phyloP scores from a whole-genome alignment of 306 rosid genomes.

The Crotalaria pallida region DNA sequence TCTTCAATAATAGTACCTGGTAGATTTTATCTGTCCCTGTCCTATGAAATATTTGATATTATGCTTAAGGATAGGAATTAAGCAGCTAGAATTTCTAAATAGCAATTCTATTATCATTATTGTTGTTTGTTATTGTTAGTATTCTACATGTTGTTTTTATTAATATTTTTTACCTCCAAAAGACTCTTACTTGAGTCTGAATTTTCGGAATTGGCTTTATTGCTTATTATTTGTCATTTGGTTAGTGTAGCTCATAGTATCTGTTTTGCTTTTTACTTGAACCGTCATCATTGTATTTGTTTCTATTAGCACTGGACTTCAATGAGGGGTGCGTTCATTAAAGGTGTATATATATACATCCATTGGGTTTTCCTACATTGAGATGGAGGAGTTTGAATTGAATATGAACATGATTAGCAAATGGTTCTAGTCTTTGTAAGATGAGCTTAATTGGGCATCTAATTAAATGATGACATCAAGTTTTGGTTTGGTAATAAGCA shows the following conservation, averaged over 20 bases:
- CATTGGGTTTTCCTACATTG: background rate
- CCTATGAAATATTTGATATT: background rate
- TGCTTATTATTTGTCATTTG: slow-evolving; percentile 4
- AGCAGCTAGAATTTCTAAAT: background rate
- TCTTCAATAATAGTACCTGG: background rate
- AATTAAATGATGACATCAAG: slow-evolving; percentile 12
- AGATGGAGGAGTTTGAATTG: background rate
- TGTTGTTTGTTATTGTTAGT: background rate
- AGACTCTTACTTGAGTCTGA: background rate
- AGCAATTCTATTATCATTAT: background rate
- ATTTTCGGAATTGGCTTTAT: background rate
- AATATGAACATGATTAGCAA: slow-evolving; percentile 2
- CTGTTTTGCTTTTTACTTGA: background rate
- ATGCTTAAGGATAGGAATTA: background rate
- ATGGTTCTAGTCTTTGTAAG: slow-evolving; percentile 1
- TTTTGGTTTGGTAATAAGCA: background rate
- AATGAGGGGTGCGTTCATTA: slow-evolving; percentile 1
- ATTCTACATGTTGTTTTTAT: no score
- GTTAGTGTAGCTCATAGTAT: slow-evolving; percentile 10
- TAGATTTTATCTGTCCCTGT: background rate
- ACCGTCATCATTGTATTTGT: background rate
- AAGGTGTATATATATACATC: background rate
- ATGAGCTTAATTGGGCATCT: background rate
- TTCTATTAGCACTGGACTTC: slow-evolving; percentile 8
- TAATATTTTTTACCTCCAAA: no score